Evolutionary conservation across 768 basidiomycete species (phyloP), one percentile per base, ranked within the genome.

Genomic region (Rhizopogon rudus): DNA sequence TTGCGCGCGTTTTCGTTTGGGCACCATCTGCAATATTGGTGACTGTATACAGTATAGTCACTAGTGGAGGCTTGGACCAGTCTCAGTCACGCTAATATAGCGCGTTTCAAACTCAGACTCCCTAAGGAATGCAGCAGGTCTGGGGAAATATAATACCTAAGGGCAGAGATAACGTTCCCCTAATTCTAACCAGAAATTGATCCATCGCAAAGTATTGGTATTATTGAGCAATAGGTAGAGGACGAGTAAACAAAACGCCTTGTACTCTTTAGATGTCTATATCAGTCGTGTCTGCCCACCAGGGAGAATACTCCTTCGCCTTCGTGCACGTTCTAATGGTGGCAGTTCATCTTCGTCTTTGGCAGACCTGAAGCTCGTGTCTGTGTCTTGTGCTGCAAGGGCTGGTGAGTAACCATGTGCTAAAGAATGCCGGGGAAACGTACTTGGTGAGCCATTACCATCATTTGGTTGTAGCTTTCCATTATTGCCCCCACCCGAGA

Each of bases 291-390:
- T 64, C 53, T 69, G 68, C 51, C 68, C 69, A 20, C 71, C 62
- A 2, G 68, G 61, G 7, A 77, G 61, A 17, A 68, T 61, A 51
- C 71, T 77, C 59, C 73, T 57, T 57, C 78, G 79, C 50, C 83
- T 77, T 55, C 83, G 74, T 35, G 86, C 88, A 60, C 80, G 78
- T 68, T 91, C 88, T 37, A 91, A 71, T 1, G 88, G 88, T 5
- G 87, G 77, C 28, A 91, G 61, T 54, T 80, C 77, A 33, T 86
- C 83, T 37, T 81, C 81, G 3, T 79, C 81, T 77, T 59, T 59
- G 44, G 20, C 20, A 10, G 63, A 54, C 22, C 56, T 55, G 16
- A 58, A 57, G 42, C 70, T 70, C 1, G 43, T 7, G 42, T 67
- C 71, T 6, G 54, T 60, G 37, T 71, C 69, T 57, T 67, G 66